Evolutionary conservation across 208 protist genomes (phyloP), one percentile per base, ranked within the genome.

Genomic region (Herpetomonas samuelpessoai): DNA sequence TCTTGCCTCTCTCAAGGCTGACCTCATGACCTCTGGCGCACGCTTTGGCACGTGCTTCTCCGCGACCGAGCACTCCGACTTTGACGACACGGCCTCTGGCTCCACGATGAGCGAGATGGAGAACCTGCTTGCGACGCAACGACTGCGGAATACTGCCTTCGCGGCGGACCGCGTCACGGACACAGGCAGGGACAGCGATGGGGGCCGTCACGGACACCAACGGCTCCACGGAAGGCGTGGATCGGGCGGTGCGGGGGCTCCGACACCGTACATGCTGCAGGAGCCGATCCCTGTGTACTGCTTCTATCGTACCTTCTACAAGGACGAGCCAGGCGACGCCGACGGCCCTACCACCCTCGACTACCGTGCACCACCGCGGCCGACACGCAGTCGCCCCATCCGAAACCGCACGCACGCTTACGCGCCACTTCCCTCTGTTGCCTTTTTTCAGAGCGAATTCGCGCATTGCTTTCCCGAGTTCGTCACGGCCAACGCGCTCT

Each of bases 261-360:
- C 31, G 44, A 59, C 51, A 30, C 35, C 18, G 10, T 52, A 64
- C 41, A 41, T 18, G 6, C 38, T 73, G 14, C 22, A 54, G 2
- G 54, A 46, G 27, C 14, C 10, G 16, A 54, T 76, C 2, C 50
- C 54, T 10, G 59, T 69, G 31, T 60, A 80, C 60, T 39, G 54
- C 30, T 91, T 79, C 59, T 91, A 71, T 65, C 68, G 63, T 35
- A 51, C 63, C 26, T 85, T 75, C 44, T 71, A 79, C 59, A 74
- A 74, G 41, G 65, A 65, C 22, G 28, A 65, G 46, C 31, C 41
- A 22, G 55, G 65, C 19, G 65, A 71, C 60, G 38, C 28, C 30
- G 63, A 80, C 18, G 72, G 74, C 19, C 14, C 59, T 18, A 72
- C 62, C 38, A 56, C 65, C 26, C 56, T 77, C 7, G 71, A 81